Evolutionary conservation across 1,139 yeast genomes (phyloP).

Genomic region (Blastobotrys illinoisensis): DNA sequence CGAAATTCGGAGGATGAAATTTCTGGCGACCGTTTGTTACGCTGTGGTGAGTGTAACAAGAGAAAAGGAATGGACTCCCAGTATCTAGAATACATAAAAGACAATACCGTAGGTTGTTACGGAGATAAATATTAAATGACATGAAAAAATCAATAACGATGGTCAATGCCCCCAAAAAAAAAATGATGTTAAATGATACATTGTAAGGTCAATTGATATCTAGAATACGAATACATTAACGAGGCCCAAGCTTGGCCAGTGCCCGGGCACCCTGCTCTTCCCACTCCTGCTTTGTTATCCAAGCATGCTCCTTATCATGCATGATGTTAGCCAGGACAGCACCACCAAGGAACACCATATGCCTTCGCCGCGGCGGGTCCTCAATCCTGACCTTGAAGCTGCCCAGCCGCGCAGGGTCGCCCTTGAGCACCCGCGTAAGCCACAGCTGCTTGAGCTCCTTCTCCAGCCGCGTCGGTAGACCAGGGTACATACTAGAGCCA

Average conservation of each 20-base stretch:
- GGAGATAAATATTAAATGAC: no score
- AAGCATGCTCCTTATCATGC: constrained; percentile 98
- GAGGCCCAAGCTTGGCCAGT: constrained; percentile 85
- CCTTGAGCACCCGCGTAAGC: constrained; percentile 82
- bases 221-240: constrained; percentile 40
- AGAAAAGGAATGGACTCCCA: no score
- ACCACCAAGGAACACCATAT: constrained; percentile 98
- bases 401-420: constrained; percentile 79
- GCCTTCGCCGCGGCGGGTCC: constrained; percentile 98
- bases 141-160: no score
- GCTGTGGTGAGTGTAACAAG: no score
- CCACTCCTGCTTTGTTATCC: constrained; percentile 97
- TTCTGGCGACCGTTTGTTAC: no score
- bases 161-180: no score
- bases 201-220: not conserved
- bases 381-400: constrained; percentile 95
- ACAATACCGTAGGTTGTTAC: no score
- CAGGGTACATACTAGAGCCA: constrained; percentile 98
- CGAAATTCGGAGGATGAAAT: no score
- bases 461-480: constrained; percentile 90
- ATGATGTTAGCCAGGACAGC: constrained; percentile 96
- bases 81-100: no score
- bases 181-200: no score
- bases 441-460: constrained; percentile 94
- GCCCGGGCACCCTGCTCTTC: constrained; percentile 90